A percentile compares a stretch with the other conserved stretches of the same genome.
Evolutionary conservation across 495 filamentous ascomycete species (phyloP).

Genomic region (Cenococcum geophilum): DNA sequence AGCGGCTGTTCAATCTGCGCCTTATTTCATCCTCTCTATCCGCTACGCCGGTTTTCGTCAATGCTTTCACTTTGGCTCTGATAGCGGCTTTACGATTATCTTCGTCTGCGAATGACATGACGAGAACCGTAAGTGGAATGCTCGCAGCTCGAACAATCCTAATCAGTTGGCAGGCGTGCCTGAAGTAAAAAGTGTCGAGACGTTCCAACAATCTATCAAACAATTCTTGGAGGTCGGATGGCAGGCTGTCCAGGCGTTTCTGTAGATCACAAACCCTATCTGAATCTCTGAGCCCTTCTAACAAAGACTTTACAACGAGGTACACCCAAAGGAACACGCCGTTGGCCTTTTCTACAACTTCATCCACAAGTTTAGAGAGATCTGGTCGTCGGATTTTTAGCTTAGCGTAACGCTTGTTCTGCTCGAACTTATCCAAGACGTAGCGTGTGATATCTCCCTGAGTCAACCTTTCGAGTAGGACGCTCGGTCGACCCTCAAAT

Average conservation of each 20-base stretch:
- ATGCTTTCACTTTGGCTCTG: neutral
- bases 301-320: conserved; percentile 1
- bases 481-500: conserved; percentile 6
- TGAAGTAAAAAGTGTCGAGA: neutral
- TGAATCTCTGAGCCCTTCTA: neutral
- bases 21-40: neutral
- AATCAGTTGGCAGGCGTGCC: neutral
- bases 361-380: neutral
- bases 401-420: neutral
- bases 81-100: neutral
- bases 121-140: neutral
- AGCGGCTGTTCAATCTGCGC: neutral
- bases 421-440: neutral
- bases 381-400: neutral
- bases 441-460: conserved; percentile 4
- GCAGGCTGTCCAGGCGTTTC: neutral
- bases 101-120: neutral
- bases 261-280: neutral
- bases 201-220: neutral
- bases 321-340: conserved; percentile 13
- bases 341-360: conserved; percentile 6
- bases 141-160: neutral
- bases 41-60: neutral
- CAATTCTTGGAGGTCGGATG: neutral
- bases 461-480: conserved; percentile 10